Percentiles rank a stretch among this genome's conserved stretches.
These are phyloP conservation scores for Herpetomonas muscarum DNA, from an alignment of 208 protist species.

Conservation along the genomic window DNA sequence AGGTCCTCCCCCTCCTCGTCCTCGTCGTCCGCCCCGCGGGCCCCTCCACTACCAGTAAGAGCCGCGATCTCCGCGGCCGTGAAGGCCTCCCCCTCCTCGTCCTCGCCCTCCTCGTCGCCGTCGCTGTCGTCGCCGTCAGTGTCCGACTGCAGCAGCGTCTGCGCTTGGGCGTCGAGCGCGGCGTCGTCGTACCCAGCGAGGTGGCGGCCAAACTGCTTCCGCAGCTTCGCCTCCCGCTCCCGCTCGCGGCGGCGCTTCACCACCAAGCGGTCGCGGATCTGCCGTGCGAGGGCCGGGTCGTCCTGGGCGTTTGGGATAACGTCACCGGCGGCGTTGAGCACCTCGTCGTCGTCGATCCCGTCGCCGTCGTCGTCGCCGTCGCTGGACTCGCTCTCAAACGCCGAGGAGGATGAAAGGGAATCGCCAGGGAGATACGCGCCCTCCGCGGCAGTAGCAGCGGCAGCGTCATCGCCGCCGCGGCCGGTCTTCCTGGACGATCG, in stretches of 20 bases:
- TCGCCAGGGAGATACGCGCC: not conserved
- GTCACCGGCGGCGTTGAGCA: not conserved
- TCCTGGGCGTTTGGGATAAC: too few species aligned
- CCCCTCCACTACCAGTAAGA: too few species aligned
- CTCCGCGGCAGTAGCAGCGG: not conserved
- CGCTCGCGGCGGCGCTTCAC: not conserved
- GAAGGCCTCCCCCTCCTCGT: conserved; percentile 5
- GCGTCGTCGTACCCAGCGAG: conserved; percentile 25
- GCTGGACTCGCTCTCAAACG: too few species aligned
- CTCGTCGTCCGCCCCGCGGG: conserved; percentile 12
- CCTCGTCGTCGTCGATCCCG: not conserved
- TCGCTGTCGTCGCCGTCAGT: not conserved
- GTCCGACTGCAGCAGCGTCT: conserved; percentile 2
- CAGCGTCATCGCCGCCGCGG: not conserved
- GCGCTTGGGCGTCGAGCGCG: conserved; percentile 9
- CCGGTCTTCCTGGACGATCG: not conserved
- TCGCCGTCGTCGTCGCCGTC: conserved; percentile 4
- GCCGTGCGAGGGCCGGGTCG: not conserved
- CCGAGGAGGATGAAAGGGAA: conserved; percentile 4
- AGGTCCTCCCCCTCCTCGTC: not conserved
- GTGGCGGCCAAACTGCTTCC: conserved; percentile 23
- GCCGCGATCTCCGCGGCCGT: too few species aligned
- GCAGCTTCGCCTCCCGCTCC: conserved; percentile 5
- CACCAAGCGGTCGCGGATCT: not conserved
- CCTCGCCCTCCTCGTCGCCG: conserved; percentile 1